phyloP scores from a whole-genome alignment of 108 stramenopile genomes.

The Aurantiochytrium sp. region DNA sequence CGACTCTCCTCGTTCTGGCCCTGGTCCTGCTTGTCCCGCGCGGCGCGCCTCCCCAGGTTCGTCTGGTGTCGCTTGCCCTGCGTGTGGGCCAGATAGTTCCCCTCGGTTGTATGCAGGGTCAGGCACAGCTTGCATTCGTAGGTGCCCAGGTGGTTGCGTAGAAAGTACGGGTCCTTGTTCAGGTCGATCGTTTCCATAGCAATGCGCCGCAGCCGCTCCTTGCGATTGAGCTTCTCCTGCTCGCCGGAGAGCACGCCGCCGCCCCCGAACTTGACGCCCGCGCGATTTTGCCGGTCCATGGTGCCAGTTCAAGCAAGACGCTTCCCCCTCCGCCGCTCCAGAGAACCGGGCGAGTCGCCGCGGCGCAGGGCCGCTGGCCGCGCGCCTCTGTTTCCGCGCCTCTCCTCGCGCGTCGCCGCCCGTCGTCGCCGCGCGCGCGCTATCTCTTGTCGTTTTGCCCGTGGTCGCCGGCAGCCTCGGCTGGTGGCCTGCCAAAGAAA shows the following conservation, averaged over 20 bases:
- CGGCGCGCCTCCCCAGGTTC: slow-evolving; percentile 79
- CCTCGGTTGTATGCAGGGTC: slow-evolving; percentile 95
- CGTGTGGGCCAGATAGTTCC: slow-evolving; percentile 97
- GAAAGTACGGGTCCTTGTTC: slow-evolving; percentile 98
- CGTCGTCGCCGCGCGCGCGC: too few species aligned
- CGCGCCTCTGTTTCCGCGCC: too few species aligned
- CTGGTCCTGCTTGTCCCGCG: slow-evolving; percentile 70
- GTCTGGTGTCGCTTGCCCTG: slow-evolving; percentile 98
- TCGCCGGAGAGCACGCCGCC: slow-evolving; percentile 84
- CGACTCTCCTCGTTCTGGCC: slow-evolving; percentile 49
- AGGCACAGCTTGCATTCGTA: slow-evolving; percentile 98
- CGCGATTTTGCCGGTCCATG: slow-evolving; percentile 93
- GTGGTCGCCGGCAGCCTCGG: too few species aligned
- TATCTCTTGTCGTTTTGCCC: too few species aligned
- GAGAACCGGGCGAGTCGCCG: too few species aligned
- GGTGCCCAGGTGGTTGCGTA: slow-evolving; percentile 95
- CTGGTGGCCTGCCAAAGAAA: too few species aligned
- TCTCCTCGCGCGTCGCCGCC: too few species aligned
- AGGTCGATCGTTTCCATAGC: slow-evolving; percentile 96
- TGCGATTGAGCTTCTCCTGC: slow-evolving; percentile 87
- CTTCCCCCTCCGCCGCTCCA: too few species aligned
- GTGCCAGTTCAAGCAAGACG: background rate
- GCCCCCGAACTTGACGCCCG: slow-evolving; percentile 91
- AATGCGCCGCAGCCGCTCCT: slow-evolving; percentile 87
- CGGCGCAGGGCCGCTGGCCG: background rate